A percentile compares a stretch with the other conserved stretches of the same genome.
These are phyloP conservation scores for Sphaerostilbella broomeana DNA, from an alignment of 2,329 filamentous ascomycete genomes.

Conservation along the genomic window DNA sequence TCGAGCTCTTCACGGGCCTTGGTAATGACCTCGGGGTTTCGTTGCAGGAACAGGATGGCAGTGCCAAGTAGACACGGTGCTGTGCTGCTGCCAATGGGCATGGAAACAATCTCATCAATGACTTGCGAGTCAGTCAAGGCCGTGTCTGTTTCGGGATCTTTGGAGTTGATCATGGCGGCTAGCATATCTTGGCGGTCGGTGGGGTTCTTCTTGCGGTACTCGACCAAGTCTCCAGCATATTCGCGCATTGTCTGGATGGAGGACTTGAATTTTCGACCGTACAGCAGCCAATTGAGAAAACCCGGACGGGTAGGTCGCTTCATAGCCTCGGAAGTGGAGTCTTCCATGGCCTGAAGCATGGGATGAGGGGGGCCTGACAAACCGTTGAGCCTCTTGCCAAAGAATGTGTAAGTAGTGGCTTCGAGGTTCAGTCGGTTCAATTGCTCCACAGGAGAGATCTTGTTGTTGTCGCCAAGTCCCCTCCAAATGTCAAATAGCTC, in stretches of 20 bases:
- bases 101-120: slow-evolving; percentile 62
- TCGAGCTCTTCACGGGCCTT: slow-evolving; percentile 50
- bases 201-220: slow-evolving; percentile 47
- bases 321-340: slow-evolving; percentile 49
- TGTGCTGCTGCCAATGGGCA: slow-evolving; percentile 53
- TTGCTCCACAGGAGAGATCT: slow-evolving; percentile 40
- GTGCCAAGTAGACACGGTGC: slow-evolving; percentile 39
- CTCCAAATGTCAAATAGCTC: slow-evolving; percentile 48
- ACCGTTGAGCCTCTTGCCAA: slow-evolving; percentile 42
- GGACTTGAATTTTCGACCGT: slow-evolving; percentile 46
- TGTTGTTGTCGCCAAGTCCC: slow-evolving; percentile 29
- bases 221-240: slow-evolving; percentile 51
- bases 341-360: slow-evolving; percentile 48
- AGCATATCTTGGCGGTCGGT: slow-evolving; percentile 54
- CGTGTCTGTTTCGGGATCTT: slow-evolving; percentile 55
- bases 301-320: slow-evolving; percentile 46
- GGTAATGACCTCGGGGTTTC: slow-evolving; percentile 42
- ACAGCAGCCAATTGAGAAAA: slow-evolving; percentile 46
- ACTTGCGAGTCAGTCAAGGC: slow-evolving; percentile 53
- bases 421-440: slow-evolving; percentile 50
- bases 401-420: slow-evolving; percentile 43
- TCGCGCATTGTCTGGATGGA: slow-evolving; percentile 48
- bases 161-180: slow-evolving; percentile 50
- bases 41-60: slow-evolving; percentile 44
- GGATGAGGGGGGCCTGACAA: slow-evolving; percentile 41